These are phyloP conservation scores for Pleurotus giganteus DNA, from an alignment of 768 basidiomycete species.

Conservation along the genomic window DNA sequence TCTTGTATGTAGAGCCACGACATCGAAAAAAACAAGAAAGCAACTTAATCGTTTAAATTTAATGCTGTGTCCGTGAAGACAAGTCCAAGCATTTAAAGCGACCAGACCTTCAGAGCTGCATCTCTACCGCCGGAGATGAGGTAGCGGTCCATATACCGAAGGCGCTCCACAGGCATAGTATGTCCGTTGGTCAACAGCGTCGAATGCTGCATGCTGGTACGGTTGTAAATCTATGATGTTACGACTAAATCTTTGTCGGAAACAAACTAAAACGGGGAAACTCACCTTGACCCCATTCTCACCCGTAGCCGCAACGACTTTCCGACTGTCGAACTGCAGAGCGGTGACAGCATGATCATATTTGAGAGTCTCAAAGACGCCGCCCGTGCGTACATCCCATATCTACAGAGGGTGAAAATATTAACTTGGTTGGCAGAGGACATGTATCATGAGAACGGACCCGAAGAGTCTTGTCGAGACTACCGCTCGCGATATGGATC, in stretches of 20 bases:
- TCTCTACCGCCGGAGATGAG: slow-evolving; percentile 89
- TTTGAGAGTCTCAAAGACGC: slow-evolving; percentile 82
- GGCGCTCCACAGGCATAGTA: slow-evolving; percentile 77
- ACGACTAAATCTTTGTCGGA: slow-evolving; percentile 2
- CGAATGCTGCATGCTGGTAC: slow-evolving; percentile 88
- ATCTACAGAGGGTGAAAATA: slow-evolving; percentile 49
- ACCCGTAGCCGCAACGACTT: slow-evolving; percentile 88
- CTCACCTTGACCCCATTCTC: slow-evolving; percentile 90
- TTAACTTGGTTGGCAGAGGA: slow-evolving; percentile 1
- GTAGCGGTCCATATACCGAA: slow-evolving; percentile 97
- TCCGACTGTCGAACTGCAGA: slow-evolving; percentile 92
- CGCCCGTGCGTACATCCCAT: slow-evolving; percentile 94
- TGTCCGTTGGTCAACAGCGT: slow-evolving; percentile 91
- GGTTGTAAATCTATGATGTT: slow-evolving; percentile 80
- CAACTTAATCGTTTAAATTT: background rate
- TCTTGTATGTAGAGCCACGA: background rate
- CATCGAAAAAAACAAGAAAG: background rate
- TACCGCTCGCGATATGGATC: slow-evolving; percentile 87
- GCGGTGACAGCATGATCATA: slow-evolving; percentile 90
- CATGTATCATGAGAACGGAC: slow-evolving; percentile 40
- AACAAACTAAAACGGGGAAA: slow-evolving; percentile 7
- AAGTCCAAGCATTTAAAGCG: slow-evolving; percentile 49
- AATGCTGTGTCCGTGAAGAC: background rate
- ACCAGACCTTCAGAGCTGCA: slow-evolving; percentile 88
- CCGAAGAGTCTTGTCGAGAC: slow-evolving; percentile 89